Evolutionary conservation across 768 basidiomycete genomes (phyloP), one percentile per base, ranked within the genome.

Genomic region (Calocera viscosa): DNA sequence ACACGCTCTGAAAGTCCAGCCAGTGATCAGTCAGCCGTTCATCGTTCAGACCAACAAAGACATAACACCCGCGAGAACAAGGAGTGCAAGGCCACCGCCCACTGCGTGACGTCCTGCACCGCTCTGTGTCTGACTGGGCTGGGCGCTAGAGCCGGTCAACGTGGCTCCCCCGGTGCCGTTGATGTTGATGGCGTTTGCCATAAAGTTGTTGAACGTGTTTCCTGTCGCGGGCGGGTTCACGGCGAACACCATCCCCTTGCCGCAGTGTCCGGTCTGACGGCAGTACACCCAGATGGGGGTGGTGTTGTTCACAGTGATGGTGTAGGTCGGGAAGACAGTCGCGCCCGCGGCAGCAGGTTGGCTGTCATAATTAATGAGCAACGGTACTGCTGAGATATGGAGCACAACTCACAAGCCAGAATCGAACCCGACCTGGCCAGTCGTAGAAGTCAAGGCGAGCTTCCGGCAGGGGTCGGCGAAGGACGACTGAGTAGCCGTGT

Each of bases 391-490:
- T 34, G 17, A 24, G 2, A 40, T 11, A 32, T 32, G 53, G 7
- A 26, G 53, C 11, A 32, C 5, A 14, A 76, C 80, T 74, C 68
- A 86, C 84, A 85, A 86, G 71, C 82, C 84, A 67, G 83, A 83
- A 71, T 80, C 76, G 70, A 85, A 77, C 26, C 84, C 85, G 40
- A 81, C 82, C 2, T 80, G 78, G 16, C 80, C 83, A 64, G 76
- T 79, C 2, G 78, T 78, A 68, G 79, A 80, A 39, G 79, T 78
- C 32, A 77, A 72, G 0, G 80, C 70, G 49, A 86, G 75, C 16
- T 78, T 81, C 82, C 80, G 78, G 73, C 85, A 87, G n/a, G 85
- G 85, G 69, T 81, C 80, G 49, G 77, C 81, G 74, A 88, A 87
- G 2, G 82, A 77, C 11, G 83, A 83, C 74, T 86, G 84, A 24